A percentile compares a stretch with the other conserved stretches of the same genome.
Conservation (phyloP, 805 yeast species). For the Sporopachydermia lactativora region DNA sequence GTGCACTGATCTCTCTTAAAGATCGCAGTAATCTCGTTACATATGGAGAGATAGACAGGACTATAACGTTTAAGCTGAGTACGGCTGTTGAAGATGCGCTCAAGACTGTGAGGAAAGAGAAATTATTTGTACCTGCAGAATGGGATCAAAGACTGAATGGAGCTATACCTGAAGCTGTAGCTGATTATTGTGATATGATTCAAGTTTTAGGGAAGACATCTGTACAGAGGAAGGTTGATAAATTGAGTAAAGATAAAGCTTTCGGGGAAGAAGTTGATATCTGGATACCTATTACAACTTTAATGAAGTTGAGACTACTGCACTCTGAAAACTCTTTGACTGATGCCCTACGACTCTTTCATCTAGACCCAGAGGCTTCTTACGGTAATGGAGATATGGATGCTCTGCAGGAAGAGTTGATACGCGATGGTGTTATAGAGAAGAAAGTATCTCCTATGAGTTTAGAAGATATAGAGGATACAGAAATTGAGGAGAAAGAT, state of each 20-base stretch:
- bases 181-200: not conserved
- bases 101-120: not conserved
- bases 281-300: not conserved
- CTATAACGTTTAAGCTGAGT: not conserved
- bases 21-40: not conserved
- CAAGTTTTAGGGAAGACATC: not conserved
- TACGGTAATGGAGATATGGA: not conserved
- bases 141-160: not conserved
- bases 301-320: not conserved
- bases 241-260: not conserved
- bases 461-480: conserved; percentile 6
- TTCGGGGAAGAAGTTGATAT: not conserved
- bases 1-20: not conserved
- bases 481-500: conserved; percentile 4
- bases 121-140: not conserved
- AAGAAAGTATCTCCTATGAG: not conserved
- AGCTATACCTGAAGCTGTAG: not conserved
- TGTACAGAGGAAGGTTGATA: not conserved
- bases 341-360: not conserved
- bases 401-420: not conserved
- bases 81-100: not conserved
- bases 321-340: not conserved
- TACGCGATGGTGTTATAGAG: not conserved
- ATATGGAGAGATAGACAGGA: not conserved
- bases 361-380: not conserved